Evolutionary conservation across 305 asterid genomes (phyloP), one percentile per base, ranked within the genome.

Genomic region (Andrographis paniculata): DNA sequence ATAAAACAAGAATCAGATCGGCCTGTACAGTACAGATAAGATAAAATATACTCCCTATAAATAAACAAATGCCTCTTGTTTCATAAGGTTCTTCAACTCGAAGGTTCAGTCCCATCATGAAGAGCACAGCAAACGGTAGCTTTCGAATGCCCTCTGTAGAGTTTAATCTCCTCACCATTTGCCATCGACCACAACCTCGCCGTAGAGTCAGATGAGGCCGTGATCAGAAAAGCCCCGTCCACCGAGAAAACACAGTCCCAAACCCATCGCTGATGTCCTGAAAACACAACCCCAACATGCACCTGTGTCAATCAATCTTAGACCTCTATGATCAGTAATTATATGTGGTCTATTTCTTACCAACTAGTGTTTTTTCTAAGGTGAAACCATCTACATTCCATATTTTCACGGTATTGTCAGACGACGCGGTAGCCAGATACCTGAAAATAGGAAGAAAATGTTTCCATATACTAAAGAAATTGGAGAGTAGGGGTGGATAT

Each of bases 171-270:
- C 72, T 86, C 86, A 21, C 96, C 96, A 5, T 67, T 52, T 17
- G 86, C 53, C 82, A 78, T 69, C 11, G 88, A 80, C 98, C 98
- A 89, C 54, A 89, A 64, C 62, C 88, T 74, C 50, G 98, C 94
- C 10, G 98, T 89, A 20, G 82, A 53, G 68, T 89, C 98, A 14
- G 98, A 89, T 42, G 95, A 89, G 59, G 96, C 98, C 85, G 95
- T 79, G 67, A 88, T 82, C 47, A 85, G 80, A 66, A 72, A 91
- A 58, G 95, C 94, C 61, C 96, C 99, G 46, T 85, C 98, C 0
- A 82, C 94, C 7, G 95, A 89, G 78, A 85, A 89, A 51, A 89
- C 94, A 56, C 98, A 89, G 73, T 82, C 98, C 94, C 98, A 82
- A 30, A 85, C 95, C 94, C 98, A 89, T 27, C 93, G 94, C 49